A percentile compares a stretch with the other conserved stretches of the same genome.
phyloP scores from a whole-genome alignment of 2,329 filamentous ascomycete genomes.

The Phaeosphaeriaceae sp. region DNA sequence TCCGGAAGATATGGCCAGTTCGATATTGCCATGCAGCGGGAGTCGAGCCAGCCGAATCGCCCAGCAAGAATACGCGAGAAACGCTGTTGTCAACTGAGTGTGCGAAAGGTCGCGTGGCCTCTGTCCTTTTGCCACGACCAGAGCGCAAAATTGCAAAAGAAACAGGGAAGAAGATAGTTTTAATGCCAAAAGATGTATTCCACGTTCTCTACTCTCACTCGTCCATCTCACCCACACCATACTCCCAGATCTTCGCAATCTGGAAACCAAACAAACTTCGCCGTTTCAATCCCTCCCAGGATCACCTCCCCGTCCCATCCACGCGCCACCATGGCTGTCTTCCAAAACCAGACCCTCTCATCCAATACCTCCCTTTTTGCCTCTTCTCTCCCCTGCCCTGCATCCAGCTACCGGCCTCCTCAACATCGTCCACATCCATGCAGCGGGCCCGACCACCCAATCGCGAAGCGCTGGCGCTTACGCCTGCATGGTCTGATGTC shows the following conservation, averaged over 20 bases:
- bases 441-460: not conserved
- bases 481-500: not conserved
- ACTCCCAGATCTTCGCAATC: not conserved
- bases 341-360: conserved; percentile 4
- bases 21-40: not conserved
- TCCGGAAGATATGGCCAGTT: not conserved
- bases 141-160: not conserved
- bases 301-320: not conserved
- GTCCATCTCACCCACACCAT: not conserved
- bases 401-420: not conserved
- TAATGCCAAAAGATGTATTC: not conserved
- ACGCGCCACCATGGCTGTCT: conserved; percentile 2
- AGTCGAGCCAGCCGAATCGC: not conserved
- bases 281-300: not conserved
- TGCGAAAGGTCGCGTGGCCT: not conserved
- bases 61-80: not conserved
- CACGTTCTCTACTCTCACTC: conserved; percentile 1
- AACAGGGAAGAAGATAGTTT: not conserved
- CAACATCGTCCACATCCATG: not conserved
- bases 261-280: not conserved
- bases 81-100: too few relatives aligned
- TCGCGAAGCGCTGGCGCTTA: not conserved
- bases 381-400: not conserved
- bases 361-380: conserved; percentile 1
- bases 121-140: not conserved